Evolutionary conservation across 768 basidiomycete species (phyloP).

Genomic region (Leccinum incarnatum): DNA sequence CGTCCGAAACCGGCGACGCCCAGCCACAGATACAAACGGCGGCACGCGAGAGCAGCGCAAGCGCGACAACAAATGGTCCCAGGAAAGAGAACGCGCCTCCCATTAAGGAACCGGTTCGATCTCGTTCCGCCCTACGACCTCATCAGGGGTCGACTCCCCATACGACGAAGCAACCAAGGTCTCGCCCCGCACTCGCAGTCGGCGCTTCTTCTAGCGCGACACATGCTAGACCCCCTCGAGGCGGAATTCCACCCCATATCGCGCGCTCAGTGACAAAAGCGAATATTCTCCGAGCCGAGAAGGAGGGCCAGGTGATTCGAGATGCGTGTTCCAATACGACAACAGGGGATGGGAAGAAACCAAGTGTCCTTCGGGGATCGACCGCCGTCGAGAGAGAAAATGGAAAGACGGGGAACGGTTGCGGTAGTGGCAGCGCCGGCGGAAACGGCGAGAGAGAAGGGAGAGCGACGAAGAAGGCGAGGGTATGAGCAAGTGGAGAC

Average conservation of each 20-base stretch:
- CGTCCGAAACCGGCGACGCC: not conserved
- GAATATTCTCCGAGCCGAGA: slow-evolving; percentile 23
- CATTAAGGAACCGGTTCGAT: not conserved
- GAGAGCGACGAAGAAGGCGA: slow-evolving; percentile 17
- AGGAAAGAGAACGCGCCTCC: not conserved
- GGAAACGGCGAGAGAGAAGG: slow-evolving; percentile 68
- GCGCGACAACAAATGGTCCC: not conserved
- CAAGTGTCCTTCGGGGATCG: slow-evolving; percentile 26
- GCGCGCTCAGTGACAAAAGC: slow-evolving; percentile 32
- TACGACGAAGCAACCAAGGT: not conserved
- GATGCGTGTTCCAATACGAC: slow-evolving; percentile 9
- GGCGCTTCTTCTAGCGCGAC: not conserved
- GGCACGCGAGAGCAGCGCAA: not conserved
- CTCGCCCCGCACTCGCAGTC: not conserved
- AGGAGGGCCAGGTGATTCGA: slow-evolving; percentile 22
- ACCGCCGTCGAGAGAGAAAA: slow-evolving; percentile 1
- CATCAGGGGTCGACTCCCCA: not conserved
- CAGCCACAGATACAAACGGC: not conserved
- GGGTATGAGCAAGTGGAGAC: slow-evolving; percentile 2
- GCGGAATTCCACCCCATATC: slow-evolving; percentile 31
- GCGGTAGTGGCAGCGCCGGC: slow-evolving; percentile 45
- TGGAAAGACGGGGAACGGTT: not conserved
- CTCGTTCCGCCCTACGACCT: not conserved
- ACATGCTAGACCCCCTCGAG: slow-evolving; percentile 24
- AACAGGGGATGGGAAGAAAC: slow-evolving; percentile 15